Evolutionary conservation across 1,139 yeast genomes (phyloP), one percentile per base, ranked within the genome.

Genomic region (Candida sp.): DNA sequence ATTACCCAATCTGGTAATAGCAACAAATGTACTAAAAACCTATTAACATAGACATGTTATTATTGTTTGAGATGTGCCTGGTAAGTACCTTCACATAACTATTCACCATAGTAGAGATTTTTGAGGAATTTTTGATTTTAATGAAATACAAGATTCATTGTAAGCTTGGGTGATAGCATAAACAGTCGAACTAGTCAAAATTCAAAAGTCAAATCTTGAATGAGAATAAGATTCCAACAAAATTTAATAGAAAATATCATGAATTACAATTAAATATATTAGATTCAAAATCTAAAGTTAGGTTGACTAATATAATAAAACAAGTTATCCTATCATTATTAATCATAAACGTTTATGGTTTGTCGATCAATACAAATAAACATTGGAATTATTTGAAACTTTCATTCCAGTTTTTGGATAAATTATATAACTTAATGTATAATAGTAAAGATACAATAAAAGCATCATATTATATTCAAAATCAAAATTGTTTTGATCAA

Each of bases 271-370:
- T 69, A 30, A 44, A 49, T 22, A 57, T 63, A 42, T 51, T 68
- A 3, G 73, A 69, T 46, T 35, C 45, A n/a, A n/a, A n/a, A n/a
- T n/a, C 57, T 33, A 57, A 56, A 40, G 50, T 51, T 7, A 66
- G 66, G 46, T 50, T 64, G 51, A 52, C 60, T 33, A 65, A 63
- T 44, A 40, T 63, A 33, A 51, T 68, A 44, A 68, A 68, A 41
- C 64, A 64, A 47, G 45, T 68, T n/a, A 61, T 68, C 62, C 58
- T 69, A 12, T 63, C 68, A 35, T 50, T 68, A 25, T 52, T 68
- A 38, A 56, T 68, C 4, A 23, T 21, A 30, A 38, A 43, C 29
- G 38, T 38, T 36, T 58, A 63, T 33, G 22, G 39, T 21, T 49
- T 68, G 11, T 67, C 68, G 9, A 40, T 40, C 7, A 60, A 57